Conservation (phyloP, 192 early-diverging fungal genomes). For the Cetraspora pellucida region DNA sequence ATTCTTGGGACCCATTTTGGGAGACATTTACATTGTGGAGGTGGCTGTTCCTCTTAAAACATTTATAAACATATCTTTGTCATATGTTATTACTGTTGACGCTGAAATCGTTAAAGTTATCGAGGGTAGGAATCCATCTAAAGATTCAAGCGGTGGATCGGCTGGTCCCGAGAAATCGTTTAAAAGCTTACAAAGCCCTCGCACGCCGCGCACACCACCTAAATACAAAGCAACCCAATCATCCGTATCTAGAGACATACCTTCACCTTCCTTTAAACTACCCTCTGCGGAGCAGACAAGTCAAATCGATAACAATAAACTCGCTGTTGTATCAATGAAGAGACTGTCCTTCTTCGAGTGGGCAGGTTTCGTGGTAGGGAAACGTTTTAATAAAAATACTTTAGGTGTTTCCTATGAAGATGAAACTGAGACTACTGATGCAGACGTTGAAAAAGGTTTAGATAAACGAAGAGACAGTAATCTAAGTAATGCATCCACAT, state of each 20-base stretch:
- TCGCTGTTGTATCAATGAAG: slow-evolving; percentile 24
- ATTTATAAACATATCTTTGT: background rate
- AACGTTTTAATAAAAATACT: background rate
- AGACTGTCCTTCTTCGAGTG: slow-evolving; percentile 27
- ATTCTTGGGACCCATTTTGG: too few species aligned
- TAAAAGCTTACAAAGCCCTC: background rate
- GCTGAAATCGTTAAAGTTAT: slow-evolving; percentile 30
- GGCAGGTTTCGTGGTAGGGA: background rate
- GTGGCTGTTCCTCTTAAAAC: background rate
- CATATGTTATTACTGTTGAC: slow-evolving; percentile 22
- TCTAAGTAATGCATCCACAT: background rate
- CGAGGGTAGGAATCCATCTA: background rate
- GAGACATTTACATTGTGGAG: background rate
- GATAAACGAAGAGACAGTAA: background rate
- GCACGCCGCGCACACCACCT: background rate
- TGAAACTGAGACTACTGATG: background rate
- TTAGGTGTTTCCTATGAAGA: background rate
- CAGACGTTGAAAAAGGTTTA: background rate
- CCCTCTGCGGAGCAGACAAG: background rate
- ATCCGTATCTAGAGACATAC: background rate
- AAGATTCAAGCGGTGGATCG: background rate
- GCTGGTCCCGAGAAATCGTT: background rate
- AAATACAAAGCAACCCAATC: background rate
- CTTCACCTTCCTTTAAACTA: too few species aligned
- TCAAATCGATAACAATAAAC: background rate